phyloP scores from a whole-genome alignment of 1,139 yeast genomes.

The Barnettozyma hawaiiensis region DNA sequence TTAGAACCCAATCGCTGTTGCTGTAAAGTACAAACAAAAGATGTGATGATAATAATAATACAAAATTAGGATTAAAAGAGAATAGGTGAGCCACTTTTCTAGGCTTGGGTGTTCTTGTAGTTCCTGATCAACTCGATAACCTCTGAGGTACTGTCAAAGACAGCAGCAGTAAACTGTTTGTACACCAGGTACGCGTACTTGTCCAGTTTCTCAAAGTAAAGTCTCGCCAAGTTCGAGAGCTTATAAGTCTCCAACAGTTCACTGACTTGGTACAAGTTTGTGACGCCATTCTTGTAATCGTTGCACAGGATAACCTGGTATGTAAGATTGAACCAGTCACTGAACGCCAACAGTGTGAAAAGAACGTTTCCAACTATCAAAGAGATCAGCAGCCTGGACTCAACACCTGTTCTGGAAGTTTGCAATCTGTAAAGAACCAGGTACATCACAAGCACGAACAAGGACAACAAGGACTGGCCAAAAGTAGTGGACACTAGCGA shows the following conservation, averaged over 20 bases:
- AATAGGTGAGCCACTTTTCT: background rate
- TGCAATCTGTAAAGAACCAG: constrained; percentile 9
- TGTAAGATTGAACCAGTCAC: constrained; percentile 23
- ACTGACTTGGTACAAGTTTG: constrained; percentile 21
- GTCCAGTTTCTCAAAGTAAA: background rate
- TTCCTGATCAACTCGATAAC: constrained; percentile 10
- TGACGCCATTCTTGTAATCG: constrained; percentile 24
- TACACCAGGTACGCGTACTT: constrained; percentile 15
- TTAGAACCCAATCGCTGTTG: too few relatives aligned
- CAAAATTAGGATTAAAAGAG: too few relatives aligned
- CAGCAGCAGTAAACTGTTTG: constrained; percentile 14
- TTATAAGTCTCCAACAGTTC: constrained; percentile 19
- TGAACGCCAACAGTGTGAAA: constrained; percentile 14
- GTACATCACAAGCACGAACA: constrained; percentile 15
- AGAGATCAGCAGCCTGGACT: constrained; percentile 20
- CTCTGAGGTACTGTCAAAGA: constrained; percentile 15
- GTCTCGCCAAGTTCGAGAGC: constrained; percentile 8
- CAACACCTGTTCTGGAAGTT: constrained; percentile 15
- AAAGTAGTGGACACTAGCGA: constrained; percentile 23
- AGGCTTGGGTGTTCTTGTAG: background rate
- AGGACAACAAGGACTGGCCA: constrained; percentile 19
- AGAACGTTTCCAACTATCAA: constrained; percentile 19
- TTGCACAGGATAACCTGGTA: constrained; percentile 23
- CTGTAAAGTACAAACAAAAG: too few relatives aligned
- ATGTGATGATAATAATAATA: too few relatives aligned